Evolutionary conservation across 495 filamentous ascomycete genomes (phyloP), one percentile per base, ranked within the genome.

Genomic region (Chaetomium cochliodes): DNA sequence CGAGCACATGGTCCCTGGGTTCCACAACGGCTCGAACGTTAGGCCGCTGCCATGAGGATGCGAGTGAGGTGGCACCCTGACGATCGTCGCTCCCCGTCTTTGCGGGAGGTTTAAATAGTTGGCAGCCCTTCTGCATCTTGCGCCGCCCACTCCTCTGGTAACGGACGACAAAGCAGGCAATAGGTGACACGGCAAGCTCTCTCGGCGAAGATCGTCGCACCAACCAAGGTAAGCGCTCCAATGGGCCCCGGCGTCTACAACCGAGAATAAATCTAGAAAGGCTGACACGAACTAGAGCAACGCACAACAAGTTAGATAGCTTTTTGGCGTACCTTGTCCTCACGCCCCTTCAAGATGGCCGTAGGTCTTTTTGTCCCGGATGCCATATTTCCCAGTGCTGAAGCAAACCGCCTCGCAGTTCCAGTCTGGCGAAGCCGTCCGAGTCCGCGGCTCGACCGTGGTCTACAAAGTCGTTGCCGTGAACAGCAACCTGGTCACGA

Each of bases 391-490:
- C 30, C 30, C 2, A 23, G 18, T 63, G 28, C 53, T 47, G 30
- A 42, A 33, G 20, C 30, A 52, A 57, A 54, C 33, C 28, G 22
- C 28, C 4, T 41, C 23, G 33, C 39, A 65, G 58, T 58, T 52
- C 46, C 12, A 47, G 42, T 52, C 56, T 30, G 69, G 71, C 52
- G 69, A 73, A 25, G 39, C 52, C 0, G 69, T 73, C 42, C 65
- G 67, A 13, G 55, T 73, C 46, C 65, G 65, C 22, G 69, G 69
- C 12, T 57, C 56, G 6, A 49, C 57, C 18, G 41, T 67, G 54
- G 33, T 66, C 7, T 73, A 71, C 71, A 73, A 68, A 30, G 67
- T 73, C 13, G 59, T 73, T 11, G 71, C 71, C 11, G 57, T 69
- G 2, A 71, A 65, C 20, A 41, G 60, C 23, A 60, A 42, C 57